Evolutionary conservation across 2,329 filamentous ascomycete genomes (phyloP).

Genomic region (Diplodia mutila): DNA sequence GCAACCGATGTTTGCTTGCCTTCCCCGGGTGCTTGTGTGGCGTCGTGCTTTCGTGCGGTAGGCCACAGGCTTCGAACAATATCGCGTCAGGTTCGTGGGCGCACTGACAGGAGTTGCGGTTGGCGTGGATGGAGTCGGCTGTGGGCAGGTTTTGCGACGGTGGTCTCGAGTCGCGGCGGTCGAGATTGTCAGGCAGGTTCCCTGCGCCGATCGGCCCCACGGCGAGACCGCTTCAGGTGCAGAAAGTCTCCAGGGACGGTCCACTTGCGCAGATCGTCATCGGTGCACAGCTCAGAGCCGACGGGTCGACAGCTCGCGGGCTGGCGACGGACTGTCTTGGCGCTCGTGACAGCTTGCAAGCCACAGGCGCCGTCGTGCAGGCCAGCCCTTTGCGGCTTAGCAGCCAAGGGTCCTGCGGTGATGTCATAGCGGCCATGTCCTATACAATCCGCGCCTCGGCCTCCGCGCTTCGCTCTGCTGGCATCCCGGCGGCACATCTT

Average conservation of each 20-base stretch:
- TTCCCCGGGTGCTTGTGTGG: neutral
- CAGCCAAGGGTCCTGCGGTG: conserved; percentile 33
- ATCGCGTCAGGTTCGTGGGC: neutral
- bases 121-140: neutral
- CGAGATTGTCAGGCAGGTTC: conserved; percentile 10
- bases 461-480: neutral
- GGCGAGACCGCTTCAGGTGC: neutral
- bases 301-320: neutral
- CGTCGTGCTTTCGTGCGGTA: neutral
- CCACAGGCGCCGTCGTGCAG: conserved; percentile 5
- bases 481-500: conserved; percentile 13
- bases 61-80: neutral
- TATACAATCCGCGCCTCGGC: conserved; percentile 3
- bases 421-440: conserved; percentile 33
- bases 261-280: conserved; percentile 13
- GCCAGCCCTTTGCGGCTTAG: neutral
- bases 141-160: neutral
- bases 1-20: neutral
- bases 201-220: conserved; percentile 10
- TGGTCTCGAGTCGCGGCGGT: neutral
- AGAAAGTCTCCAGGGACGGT: neutral
- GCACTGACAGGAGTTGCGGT: neutral
- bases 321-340: conserved; percentile 4
- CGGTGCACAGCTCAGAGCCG: neutral
- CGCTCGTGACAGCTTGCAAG: neutral